Evolutionary conservation across 768 basidiomycete genomes (phyloP).

Genomic region (Agaricus blazei): DNA sequence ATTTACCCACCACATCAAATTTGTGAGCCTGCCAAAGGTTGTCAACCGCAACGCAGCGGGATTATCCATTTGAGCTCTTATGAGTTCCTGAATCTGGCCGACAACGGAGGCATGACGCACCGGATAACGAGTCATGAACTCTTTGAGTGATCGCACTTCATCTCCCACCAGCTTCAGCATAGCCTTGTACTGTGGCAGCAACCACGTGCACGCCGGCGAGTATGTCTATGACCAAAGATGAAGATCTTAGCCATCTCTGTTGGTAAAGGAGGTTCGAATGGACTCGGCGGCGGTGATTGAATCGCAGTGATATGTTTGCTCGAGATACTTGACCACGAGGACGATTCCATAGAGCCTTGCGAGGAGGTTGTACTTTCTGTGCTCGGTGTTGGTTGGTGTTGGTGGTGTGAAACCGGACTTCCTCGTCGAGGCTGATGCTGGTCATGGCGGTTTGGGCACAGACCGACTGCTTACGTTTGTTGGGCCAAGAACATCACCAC

Average conservation of each 20-base stretch:
- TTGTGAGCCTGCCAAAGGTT: too few species aligned
- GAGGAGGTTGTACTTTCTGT: constrained; percentile 85
- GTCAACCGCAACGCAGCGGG: constrained; percentile 70
- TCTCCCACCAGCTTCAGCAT: constrained; percentile 94
- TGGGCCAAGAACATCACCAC: too few species aligned
- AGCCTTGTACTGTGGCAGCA: constrained; percentile 95
- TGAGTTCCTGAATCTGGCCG: neutral
- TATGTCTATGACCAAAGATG: constrained; percentile 57
- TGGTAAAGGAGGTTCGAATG: constrained; percentile 26
- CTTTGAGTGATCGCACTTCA: constrained; percentile 78
- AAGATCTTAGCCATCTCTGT: constrained; percentile 22
- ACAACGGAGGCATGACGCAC: constrained; percentile 35
- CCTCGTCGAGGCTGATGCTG: constrained; percentile 71
- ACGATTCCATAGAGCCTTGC: constrained; percentile 89
- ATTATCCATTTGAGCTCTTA: constrained; percentile 20
- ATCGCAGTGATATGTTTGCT: constrained; percentile 92
- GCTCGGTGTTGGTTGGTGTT: constrained; percentile 64
- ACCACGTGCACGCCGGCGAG: constrained; percentile 88
- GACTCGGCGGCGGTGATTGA: constrained; percentile 88
- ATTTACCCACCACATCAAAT: too few species aligned
- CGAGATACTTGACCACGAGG: constrained; percentile 88
- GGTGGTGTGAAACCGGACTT: constrained; percentile 73
- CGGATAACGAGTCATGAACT: constrained; percentile 86
- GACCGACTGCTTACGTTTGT: too few species aligned
- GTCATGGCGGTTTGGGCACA: neutral